Evolutionary conservation across 805 yeast species (phyloP).

Genomic region (Yarrowia osloensis): DNA sequence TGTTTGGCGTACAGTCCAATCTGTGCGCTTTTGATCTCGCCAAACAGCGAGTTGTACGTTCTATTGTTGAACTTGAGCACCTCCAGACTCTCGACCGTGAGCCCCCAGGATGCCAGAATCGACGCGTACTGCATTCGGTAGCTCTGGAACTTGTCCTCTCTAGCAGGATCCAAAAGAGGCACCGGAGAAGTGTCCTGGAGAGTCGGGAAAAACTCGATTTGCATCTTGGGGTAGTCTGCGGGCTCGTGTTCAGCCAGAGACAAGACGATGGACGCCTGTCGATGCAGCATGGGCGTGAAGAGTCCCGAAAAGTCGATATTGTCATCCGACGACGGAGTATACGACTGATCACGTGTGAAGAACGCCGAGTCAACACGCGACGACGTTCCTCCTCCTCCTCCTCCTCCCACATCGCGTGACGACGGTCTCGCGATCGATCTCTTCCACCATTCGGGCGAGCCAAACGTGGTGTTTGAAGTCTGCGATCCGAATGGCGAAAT

Average conservation of each 20-base stretch:
- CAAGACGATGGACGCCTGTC: neutral
- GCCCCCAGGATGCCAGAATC: conserved; percentile 78
- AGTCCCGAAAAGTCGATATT: conserved; percentile 12
- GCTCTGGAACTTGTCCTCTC: conserved; percentile 44
- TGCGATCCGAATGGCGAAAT: conserved; percentile 13
- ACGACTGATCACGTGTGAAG: neutral
- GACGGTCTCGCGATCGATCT: neutral
- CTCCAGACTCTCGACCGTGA: conserved; percentile 76
- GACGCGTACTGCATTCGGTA: conserved; percentile 74
- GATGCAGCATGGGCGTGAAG: neutral
- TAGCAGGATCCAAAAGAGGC: conserved; percentile 48
- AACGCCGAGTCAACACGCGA: neutral
- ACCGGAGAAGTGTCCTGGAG: conserved; percentile 35
- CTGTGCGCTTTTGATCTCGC: conserved; percentile 38
- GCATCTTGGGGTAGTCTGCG: conserved; percentile 16
- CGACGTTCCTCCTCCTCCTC: neutral
- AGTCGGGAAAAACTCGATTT: conserved; percentile 5
- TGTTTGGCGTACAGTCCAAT: conserved; percentile 28
- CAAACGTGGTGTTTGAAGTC: neutral
- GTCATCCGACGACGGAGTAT: conserved; percentile 8
- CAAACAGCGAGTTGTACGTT: conserved; percentile 31
- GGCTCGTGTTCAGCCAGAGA: conserved; percentile 1
- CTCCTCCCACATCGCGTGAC: neutral
- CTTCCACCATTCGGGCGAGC: conserved; percentile 30
- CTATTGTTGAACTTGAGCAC: conserved; percentile 66